A percentile compares a stretch with the other conserved stretches of the same genome.
Conservation (phyloP, 2,329 filamentous ascomycete genomes). For the Niveomyces coronatus region DNA sequence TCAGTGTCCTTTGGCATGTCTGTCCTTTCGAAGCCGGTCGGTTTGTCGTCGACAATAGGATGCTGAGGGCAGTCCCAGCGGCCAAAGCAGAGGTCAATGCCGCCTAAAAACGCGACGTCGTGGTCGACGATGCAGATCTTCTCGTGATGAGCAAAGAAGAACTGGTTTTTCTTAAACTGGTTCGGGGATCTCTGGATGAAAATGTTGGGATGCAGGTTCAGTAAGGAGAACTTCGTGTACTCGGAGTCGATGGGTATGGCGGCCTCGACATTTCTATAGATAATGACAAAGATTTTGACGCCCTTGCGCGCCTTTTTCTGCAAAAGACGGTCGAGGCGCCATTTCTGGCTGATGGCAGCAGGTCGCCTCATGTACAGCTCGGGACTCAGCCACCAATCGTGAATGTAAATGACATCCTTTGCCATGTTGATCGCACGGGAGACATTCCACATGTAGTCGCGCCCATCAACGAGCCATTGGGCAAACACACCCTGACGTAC, state of each 20-base stretch:
- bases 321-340: constrained; percentile 87
- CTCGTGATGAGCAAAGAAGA: constrained; percentile 98
- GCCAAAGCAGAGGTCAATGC: constrained; percentile 93
- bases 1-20: constrained; percentile 74
- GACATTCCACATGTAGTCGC: constrained; percentile 99
- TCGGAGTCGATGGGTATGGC: constrained; percentile 97
- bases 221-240: constrained; percentile 91
- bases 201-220: constrained; percentile 92
- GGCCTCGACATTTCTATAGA: constrained; percentile 95
- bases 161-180: constrained; percentile 97
- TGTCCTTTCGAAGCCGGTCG: constrained; percentile 81
- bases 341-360: constrained; percentile 93
- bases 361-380: constrained; percentile 92
- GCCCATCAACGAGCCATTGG: constrained; percentile 92
- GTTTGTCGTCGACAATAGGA: constrained; percentile 80
- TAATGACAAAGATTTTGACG: constrained; percentile 94
- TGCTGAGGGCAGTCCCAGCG: constrained; percentile 97
- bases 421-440: constrained; percentile 95
- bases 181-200: constrained; percentile 95
- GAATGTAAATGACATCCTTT: constrained; percentile 95
- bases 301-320: constrained; percentile 89
- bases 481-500: constrained; percentile 79
- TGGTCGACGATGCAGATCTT: constrained; percentile 97
- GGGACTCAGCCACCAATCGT: constrained; percentile 98
- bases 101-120: constrained; percentile 88